Evolutionary conservation across 345 rosid genomes (phyloP), one percentile per base, ranked within the genome.

Genomic region (Camelina sativa): DNA sequence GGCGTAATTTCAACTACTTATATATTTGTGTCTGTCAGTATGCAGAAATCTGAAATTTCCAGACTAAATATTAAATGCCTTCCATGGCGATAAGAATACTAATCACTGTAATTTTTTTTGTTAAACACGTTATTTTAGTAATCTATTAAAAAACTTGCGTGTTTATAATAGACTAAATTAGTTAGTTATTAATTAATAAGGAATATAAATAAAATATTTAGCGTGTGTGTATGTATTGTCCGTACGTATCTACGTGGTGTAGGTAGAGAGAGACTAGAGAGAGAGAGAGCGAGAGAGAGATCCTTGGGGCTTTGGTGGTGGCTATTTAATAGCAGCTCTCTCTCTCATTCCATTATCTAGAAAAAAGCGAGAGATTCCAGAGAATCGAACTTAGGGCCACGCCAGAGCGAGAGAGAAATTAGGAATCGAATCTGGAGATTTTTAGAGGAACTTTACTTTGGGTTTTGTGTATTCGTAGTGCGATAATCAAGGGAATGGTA

Each of bases 401-500:
- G 43, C 19, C 46, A 53, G 54, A 64, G 46, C 46, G 83, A 43
- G 57, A 59, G n/a, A n/a, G 34, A 53, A 4, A 22, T 28, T 40
- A 40, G 25, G 10, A 37, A 57, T 64, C 62, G 72, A 64, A 44
- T 76, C 55, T 71, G 54, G 65, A 76, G 30, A 28, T 28, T 28
- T 62, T 44, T 19, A 55, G 69, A 69, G 57, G 62, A 62, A 54
- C 35, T 69, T 28, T 34, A 34, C 37, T 34, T 34, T 62, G 72
- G 72, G 80, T 76, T 76, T 70, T 60, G 13, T 60, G 13, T 51
- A 30, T 7, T 54, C 30, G 40, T 6, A 43, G 15, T 67, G 75
- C 67, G 74, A 46, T 53, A 82, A 77, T 61, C 76, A 75, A 67
- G 80, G 76, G 74, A 68, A 50, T 74, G 79, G 79, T 59, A 10